Evolutionary conservation across 164 flowering plant species (phyloP).

Genomic region (Vitis rotundifolia): DNA sequence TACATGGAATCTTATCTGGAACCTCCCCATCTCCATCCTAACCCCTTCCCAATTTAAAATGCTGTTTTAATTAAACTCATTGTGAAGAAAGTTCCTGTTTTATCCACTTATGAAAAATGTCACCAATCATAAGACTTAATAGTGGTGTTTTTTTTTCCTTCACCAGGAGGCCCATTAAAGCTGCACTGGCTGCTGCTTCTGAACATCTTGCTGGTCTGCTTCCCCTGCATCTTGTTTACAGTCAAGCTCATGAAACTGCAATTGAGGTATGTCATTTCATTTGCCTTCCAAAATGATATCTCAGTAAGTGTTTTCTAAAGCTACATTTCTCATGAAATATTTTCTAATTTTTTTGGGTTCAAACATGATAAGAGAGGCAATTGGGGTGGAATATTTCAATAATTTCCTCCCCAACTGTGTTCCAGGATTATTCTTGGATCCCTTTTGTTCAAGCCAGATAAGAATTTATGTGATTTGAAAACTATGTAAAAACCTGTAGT

Average conservation of each 20-base stretch:
- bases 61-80: too few relatives aligned
- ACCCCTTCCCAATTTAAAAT: too few relatives aligned
- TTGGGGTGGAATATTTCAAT: background rate
- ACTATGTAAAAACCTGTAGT: background rate
- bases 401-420: background rate
- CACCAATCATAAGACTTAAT: background rate
- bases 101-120: too few relatives aligned
- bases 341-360: background rate
- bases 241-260: conserved; percentile 95
- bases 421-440: background rate
- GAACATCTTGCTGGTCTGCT: conserved; percentile 97
- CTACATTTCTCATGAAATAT: background rate
- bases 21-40: too few relatives aligned
- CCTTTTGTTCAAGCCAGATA: background rate
- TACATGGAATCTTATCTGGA: too few relatives aligned
- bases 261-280: conserved; percentile 63
- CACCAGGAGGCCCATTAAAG: conserved; percentile 86
- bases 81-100: too few relatives aligned
- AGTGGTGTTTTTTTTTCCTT: conserved; percentile 12
- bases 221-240: conserved; percentile 93
- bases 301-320: background rate
- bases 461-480: background rate
- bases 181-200: conserved; percentile 89
- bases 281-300: too few relatives aligned
- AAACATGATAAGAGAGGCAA: too few relatives aligned